Base-by-base conservation (phyloP, 106 monocot genomes). In the Phalaenopsis aphrodite region DNA sequence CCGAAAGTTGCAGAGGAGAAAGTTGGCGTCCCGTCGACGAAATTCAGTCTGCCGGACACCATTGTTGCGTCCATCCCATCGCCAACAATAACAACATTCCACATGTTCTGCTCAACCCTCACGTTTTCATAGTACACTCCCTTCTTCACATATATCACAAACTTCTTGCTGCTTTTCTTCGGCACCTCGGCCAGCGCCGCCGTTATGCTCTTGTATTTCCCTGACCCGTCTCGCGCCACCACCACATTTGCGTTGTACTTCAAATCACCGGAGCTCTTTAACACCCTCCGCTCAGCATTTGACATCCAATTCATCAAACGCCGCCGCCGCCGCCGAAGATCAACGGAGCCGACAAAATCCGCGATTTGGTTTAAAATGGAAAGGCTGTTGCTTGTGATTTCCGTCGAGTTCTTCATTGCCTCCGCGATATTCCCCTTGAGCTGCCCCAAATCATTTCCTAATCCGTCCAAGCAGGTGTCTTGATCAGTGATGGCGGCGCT, bases 391-490 rank as follows among this genome's bases (percentile, higher is more conserved):
- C 78, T 80, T 1, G 89, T 89, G 38, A 89, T 58, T 76, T 87
- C 80, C 9, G 61, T 45, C 55, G 89, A 79, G 56, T 55, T 80
- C 57, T 78, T 82, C 61, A 89, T 77, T 0, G 89, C 82, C 37
- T 61, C 42, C 16, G 66, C 76, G 84, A 89, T 84, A 39, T 75
- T 47, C 46, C 19, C 82, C 8, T 77, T 56, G 8, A 86, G 80
- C 46, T 77, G 76, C 14, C 56, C 42, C 42, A 71, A n/a, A 57
- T 78, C 75, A 14, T 78, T 79, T 11, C 15, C 69, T 65, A 91
- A 87, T 55, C 88, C 86, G 58, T 88, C 86, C 19, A 91, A 46
- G 83, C 91, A 91, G 19, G 84, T 91, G 42, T 87, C 82, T 68
- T 88, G 85, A 83, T 91, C 86, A 41, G 88, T 88, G 5, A 84